Base-by-base conservation (phyloP, 352 stramenopile genomes). In the Pythium graminicola region DNA sequence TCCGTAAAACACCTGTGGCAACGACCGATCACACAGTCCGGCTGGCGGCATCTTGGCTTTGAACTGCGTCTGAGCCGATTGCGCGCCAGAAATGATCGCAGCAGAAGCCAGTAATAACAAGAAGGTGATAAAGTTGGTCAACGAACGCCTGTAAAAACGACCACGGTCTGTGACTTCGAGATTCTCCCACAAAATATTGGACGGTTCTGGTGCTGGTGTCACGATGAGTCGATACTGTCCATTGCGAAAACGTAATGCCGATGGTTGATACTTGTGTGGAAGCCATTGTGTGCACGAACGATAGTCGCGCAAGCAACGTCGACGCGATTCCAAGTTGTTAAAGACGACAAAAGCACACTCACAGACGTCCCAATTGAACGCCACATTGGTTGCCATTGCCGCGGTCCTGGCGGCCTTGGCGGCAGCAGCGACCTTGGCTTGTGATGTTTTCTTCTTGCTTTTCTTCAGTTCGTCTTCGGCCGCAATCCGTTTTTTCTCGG, bases 171-270 rank as follows among this genome's bases (percentile, higher is more conserved):
- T 83, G 8, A 83, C 67, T 51, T 93, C 81, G 0, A 93, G 66
- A 47, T 92, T 95, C 49, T 95, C 84, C 84, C 84, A 95, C 41
- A 93, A 63, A 40, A 95, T 93, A 40, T 95, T 92, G 2, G 78
- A 89, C 20, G 84, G 84, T 46, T 95, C 84, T 0, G 81, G 79
- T 0, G 84, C 84, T 10, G 69, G 41, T 1, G 51, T 26, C 0
- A 95, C 76, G 11, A 64, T 65, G 13, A 95, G 45, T 2, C 67
- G 47, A 47, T 67, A 68, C 45, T 73, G 61, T 0, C 64, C 66
- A 24, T 79, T 46, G 6, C 82, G 75, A 32, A 93, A 93, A 3
- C 79, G 77, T 14, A 93, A 41, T 1, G 27, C 9, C 50, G 67
- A 73, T 0, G 82, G 82, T 28, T 90, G 77, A 36, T 75, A 86